Conservation (phyloP, 805 yeast species). For the Saccharomycopsis sp. region DNA sequence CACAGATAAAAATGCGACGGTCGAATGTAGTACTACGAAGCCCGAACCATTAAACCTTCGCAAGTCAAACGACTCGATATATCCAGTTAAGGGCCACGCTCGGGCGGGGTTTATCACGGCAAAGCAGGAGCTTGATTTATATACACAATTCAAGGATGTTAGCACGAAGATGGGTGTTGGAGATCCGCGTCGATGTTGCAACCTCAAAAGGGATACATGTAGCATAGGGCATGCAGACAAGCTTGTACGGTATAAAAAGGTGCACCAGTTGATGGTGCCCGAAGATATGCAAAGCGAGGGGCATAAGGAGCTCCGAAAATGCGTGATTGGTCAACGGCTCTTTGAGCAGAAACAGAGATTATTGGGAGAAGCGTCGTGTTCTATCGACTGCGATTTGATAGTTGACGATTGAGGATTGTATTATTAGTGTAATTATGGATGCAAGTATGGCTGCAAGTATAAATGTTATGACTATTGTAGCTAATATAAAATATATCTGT, state of each 20-base stretch:
- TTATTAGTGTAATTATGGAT: no score
- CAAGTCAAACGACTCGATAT: conserved; percentile 4
- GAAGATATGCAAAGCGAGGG: not conserved
- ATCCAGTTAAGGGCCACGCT: conserved; percentile 4
- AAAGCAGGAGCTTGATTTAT: conserved; percentile 13
- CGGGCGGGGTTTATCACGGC: conserved; percentile 14
- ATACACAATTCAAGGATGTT: not conserved
- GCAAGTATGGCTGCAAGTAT: no score
- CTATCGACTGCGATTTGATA: no score
- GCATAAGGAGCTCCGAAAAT: conserved; percentile 2
- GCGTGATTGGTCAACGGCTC: conserved; percentile 6
- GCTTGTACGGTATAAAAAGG: not conserved
- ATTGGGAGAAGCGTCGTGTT: no score
- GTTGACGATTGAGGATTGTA: not conserved
- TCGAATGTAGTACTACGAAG: not conserved
- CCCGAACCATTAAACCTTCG: conserved; percentile 5
- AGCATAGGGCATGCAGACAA: not conserved
- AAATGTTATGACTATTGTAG: no score
- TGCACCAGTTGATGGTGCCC: conserved; percentile 5
- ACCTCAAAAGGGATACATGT: not conserved
- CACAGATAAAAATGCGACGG: not conserved
- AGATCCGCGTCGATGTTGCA: not conserved
- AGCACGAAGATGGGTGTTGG: not conserved
- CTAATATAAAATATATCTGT: no score
- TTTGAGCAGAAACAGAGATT: conserved; percentile 6